Evolutionary conservation across 2,329 filamentous ascomycete species (phyloP), one percentile per base, ranked within the genome.

Genomic region (Eutypella sp.): DNA sequence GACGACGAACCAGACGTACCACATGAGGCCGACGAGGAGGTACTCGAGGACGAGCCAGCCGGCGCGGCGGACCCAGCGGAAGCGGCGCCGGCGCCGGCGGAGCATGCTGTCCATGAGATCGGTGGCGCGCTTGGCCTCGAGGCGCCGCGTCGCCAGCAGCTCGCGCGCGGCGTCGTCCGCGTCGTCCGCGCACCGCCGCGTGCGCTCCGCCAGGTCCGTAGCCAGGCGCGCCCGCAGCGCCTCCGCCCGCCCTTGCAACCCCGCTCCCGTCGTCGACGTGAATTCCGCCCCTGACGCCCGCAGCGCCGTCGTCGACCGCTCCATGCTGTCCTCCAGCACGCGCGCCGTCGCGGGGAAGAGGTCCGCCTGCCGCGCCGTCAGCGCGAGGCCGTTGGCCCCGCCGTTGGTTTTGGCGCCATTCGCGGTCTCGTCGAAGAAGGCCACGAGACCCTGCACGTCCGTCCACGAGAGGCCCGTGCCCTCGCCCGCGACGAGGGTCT

Each of bases 1-100:
- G 20, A 96, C 91, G 27, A 95, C 73, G 48, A 95, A 81, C 90
- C 92, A 97, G 15, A 95, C 84, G 67, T 86, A 89, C 90, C 93
- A 96, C 83, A 97, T 89, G 56, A 95, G 79, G 4, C 87, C 87
- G 33, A 97, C 82, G 16, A 97, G 76, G 41, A 82, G 71, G 89
- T 90, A 96, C 71, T 97, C 92, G 15, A 96, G 79, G 18, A 85
- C 68, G 45, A 90, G 81, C 78, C 90, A 97, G 13, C 89, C 84
- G 1, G 82, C 81, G 13, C 87, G 75, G 33, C 89, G 75, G 20
- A 90, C 67, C 82, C 89, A 90, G 45, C 88, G 75, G 59, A 93
- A 81, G 47, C 81, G 68, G 24, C 82, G 67, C 13, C 82, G 75
- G 43, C 89, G 75, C 48, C 86, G 76, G 48, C 87, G 75, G 42